These are phyloP conservation scores for Exserohilum turcica DNA, from an alignment of 2,329 filamentous ascomycete genomes.

Conservation along the genomic window DNA sequence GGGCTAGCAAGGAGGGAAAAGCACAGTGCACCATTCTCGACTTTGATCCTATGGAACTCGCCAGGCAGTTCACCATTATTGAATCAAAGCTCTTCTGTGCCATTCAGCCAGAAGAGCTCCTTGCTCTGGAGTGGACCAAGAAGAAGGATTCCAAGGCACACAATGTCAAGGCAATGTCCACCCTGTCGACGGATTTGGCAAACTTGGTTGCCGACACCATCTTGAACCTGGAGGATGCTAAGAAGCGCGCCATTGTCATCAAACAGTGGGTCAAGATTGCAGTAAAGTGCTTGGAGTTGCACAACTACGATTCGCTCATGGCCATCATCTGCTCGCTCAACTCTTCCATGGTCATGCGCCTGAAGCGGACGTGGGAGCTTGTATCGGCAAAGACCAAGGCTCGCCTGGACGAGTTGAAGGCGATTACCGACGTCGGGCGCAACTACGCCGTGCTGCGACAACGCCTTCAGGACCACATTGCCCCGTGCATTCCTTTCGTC, in stretches of 20 bases:
- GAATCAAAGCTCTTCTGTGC: constrained; percentile 90
- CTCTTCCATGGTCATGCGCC: constrained; percentile 84
- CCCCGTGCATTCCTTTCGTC: constrained; percentile 92
- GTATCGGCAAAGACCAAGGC: constrained; percentile 84
- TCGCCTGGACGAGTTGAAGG: constrained; percentile 76
- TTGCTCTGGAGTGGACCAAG: constrained; percentile 94
- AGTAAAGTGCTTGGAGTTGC: constrained; percentile 80
- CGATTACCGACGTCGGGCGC: constrained; percentile 85
- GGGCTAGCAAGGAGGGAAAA: constrained; percentile 75
- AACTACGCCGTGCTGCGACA: constrained; percentile 89
- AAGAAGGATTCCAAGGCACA: constrained; percentile 77
- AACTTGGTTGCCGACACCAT: constrained; percentile 94
- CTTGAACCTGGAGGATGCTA: constrained; percentile 82
- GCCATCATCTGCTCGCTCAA: constrained; percentile 94
- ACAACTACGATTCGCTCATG: constrained; percentile 97
- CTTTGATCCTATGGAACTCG: constrained; percentile 88
- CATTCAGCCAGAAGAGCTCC: constrained; percentile 88
- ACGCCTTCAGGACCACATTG: constrained; percentile 81
- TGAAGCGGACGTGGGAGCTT: constrained; percentile 90
- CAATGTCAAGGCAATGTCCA: constrained; percentile 93
- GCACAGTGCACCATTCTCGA: constrained; percentile 76
- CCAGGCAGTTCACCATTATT: constrained; percentile 89
- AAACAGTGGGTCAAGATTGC: constrained; percentile 99
- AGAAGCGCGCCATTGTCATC: constrained; percentile 86
- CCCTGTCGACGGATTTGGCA: constrained; percentile 87